Percentiles rank a stretch among this genome's conserved stretches.
phyloP scores from a whole-genome alignment of 2,329 filamentous ascomycete genomes.

The Neofusicoccum ribis region DNA sequence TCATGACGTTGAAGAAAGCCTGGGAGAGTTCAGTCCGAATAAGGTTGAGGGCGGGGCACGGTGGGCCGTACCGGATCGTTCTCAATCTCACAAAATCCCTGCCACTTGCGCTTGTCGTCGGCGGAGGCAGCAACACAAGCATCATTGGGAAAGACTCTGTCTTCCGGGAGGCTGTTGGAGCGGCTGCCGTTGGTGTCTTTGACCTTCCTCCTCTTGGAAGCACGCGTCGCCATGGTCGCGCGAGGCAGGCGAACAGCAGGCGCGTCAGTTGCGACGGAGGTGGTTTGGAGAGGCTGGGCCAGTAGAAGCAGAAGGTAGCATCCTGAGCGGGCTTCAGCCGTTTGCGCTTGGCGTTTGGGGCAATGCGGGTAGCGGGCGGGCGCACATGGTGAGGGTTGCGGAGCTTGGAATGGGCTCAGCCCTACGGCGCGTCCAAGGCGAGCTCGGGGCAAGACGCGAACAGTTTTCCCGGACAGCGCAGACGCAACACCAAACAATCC shows the following conservation, averaged over 20 bases:
- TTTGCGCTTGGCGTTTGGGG: background rate
- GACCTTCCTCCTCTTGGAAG: slow-evolving; percentile 17
- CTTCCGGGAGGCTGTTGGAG: background rate
- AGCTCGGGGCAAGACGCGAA: slow-evolving; percentile 22
- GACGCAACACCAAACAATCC: slow-evolving; percentile 22
- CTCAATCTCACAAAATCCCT: slow-evolving; percentile 81
- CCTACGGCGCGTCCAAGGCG: slow-evolving; percentile 19
- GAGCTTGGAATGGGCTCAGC: slow-evolving; percentile 7
- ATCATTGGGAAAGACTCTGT: slow-evolving; percentile 16
- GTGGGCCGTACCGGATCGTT: slow-evolving; percentile 71
- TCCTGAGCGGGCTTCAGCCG: background rate
- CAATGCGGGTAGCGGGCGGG: background rate
- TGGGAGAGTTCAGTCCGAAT: slow-evolving; percentile 33
- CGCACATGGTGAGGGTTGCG: background rate
- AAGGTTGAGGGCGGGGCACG: slow-evolving; percentile 27
- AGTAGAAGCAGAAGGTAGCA: background rate
- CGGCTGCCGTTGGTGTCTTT: background rate
- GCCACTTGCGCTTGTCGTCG: slow-evolving; percentile 54
- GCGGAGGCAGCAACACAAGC: slow-evolving; percentile 29
- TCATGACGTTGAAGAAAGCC: slow-evolving; percentile 84
- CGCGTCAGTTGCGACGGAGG: background rate
- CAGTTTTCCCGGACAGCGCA: slow-evolving; percentile 30
- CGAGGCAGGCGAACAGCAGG: background rate
- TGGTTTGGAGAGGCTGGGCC: background rate
- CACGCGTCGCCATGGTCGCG: slow-evolving; percentile 16